Base-by-base conservation (phyloP, 1,139 yeast species). In the Yamadazyma sp. region DNA sequence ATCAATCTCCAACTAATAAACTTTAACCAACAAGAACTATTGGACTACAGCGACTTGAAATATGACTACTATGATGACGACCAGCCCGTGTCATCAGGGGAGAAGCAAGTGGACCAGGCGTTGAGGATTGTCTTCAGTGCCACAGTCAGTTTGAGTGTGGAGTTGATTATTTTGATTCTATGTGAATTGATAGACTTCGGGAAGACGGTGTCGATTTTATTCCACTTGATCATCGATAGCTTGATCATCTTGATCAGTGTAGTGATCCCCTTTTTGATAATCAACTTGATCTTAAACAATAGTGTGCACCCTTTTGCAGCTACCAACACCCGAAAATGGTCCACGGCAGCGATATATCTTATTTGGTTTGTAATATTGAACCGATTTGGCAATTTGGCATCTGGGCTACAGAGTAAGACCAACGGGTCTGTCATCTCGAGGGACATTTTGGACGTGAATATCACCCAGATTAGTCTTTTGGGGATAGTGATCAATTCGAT, bases 401-500 rank as follows among this genome's bases (percentile, higher is more conserved):
- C 51, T 25, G 47, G 55, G 8, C 62, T 67, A 40, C 52, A 55
- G 10, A 59, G 64, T 2, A 45, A 43, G 20, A 41, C 44, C 29
- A 17, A 20, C 17, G 17, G 38, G 12, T 10, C 22, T 9, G 14
- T 25, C 6, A 31, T 31, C 3, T 33, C 60, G 5, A 45, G 60
- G 35, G 54, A 69, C 7, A 57, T 62, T 23, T 51, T 62, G 37
- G 77, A 66, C 50, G 64, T 50, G 36, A 73, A 71, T 47, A 69
- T 82, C 27, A 80, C 83, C 38, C 78, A 84, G 45, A 64, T 86
- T 3, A 81, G 87, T 2, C 73, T 86, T 37, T 72, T 81, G 12
- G 95, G 95, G 1, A 81, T 86, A 18, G 79, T 87, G 1, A 64
- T 82, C 29, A 81, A 85, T 73, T 88, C 91, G 0, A 57, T 77